Evolutionary conservation across 495 filamentous ascomycete genomes (phyloP).

Genomic region (Podospora pseudocomata): DNA sequence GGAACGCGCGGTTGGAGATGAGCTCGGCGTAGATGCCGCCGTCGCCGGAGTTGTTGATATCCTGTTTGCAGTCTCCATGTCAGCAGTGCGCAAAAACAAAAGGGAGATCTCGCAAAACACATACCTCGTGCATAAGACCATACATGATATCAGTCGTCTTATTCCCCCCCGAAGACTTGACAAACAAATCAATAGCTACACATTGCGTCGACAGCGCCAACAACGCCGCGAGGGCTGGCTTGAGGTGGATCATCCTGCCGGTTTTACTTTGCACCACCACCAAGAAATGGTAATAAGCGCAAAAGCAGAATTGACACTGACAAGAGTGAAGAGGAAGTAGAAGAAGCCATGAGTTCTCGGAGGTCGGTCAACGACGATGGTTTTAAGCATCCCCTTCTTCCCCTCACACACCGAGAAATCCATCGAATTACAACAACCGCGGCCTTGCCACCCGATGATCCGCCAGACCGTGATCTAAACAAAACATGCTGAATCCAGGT

Average conservation of each 20-base stretch:
- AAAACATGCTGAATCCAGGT: background rate
- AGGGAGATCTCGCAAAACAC: background rate
- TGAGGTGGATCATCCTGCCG: constrained; percentile 4
- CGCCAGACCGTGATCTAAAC: background rate
- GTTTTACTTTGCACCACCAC: background rate
- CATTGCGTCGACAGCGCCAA: constrained; percentile 5
- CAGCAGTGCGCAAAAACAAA: background rate
- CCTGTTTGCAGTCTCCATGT: constrained; percentile 35
- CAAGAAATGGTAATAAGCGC: background rate
- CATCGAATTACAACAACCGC: background rate
- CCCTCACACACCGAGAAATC: background rate
- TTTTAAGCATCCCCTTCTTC: background rate
- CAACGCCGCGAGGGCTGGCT: constrained; percentile 1
- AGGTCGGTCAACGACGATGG: background rate
- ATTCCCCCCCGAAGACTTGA: constrained; percentile 38
- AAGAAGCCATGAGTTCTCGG: background rate
- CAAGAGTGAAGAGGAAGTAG: background rate
- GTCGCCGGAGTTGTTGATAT: constrained; percentile 72
- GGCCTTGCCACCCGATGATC: background rate
- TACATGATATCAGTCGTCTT: constrained; percentile 36
- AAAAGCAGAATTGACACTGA: background rate
- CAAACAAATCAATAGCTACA: constrained; percentile 30
- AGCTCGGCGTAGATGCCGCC: constrained; percentile 75
- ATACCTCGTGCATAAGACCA: constrained; percentile 42
- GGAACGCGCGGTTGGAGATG: constrained; percentile 70